These are phyloP conservation scores for Camelina hispida DNA, from an alignment of 345 rosid genomes.

Conservation along the genomic window DNA sequence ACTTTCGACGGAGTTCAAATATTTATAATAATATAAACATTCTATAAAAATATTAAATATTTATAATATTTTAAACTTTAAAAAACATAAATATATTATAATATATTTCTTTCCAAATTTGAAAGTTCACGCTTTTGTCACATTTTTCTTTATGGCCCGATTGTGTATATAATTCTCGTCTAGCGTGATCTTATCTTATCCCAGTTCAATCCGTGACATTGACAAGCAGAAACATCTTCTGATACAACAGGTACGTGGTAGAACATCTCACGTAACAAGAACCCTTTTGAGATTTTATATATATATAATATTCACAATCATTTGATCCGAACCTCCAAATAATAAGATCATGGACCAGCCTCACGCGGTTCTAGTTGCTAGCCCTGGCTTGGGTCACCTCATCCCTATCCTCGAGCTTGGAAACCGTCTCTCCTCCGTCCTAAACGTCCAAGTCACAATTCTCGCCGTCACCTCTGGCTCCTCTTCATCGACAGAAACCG, in stretches of 20 bases:
- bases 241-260: neutral
- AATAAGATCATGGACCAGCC: slow-evolving; percentile 43
- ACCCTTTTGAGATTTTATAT: neutral
- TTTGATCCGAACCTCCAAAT: neutral
- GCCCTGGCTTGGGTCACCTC: slow-evolving; percentile 69
- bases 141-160: too few species aligned
- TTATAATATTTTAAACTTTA: too few species aligned
- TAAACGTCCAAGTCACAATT: slow-evolving; percentile 50
- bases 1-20: too few species aligned
- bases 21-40: too few species aligned
- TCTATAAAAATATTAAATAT: too few species aligned
- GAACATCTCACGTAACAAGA: neutral
- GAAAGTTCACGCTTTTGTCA: too few species aligned
- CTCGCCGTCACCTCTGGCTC: slow-evolving; percentile 42
- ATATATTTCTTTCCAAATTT: too few species aligned
- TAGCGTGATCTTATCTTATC: neutral
- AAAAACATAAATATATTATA: too few species aligned
- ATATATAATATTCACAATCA: too few species aligned
- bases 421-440: slow-evolving; percentile 48
- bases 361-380: slow-evolving; percentile 52
- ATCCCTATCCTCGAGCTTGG: slow-evolving; percentile 66
- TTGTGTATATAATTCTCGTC: too few species aligned
- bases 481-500: slow-evolving; percentile 39
- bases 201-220: slow-evolving; percentile 5
- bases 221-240: neutral